Conservation (phyloP, 768 basidiomycete genomes). For the Mycena capillaripes region DNA sequence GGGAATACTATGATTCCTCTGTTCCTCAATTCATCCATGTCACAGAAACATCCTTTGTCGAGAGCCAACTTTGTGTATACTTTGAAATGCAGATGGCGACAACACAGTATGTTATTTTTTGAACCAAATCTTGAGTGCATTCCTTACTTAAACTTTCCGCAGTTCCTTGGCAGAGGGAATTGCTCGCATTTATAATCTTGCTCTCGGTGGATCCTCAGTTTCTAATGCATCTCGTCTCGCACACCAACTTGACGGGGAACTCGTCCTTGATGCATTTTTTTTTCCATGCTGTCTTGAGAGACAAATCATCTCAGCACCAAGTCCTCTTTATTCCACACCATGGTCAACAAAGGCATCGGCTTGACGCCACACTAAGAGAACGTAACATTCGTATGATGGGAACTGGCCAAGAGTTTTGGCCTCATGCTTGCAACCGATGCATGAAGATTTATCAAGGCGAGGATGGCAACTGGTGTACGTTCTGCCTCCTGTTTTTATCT, state of each 20-base stretch:
- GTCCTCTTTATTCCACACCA: not conserved
- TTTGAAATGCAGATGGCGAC: slow-evolving; percentile 13
- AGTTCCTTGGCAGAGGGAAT: not conserved
- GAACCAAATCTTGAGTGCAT: not conserved
- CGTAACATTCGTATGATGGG: slow-evolving; percentile 12
- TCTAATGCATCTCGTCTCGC: not conserved
- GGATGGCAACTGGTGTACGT: slow-evolving; percentile 2
- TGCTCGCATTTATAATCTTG: slow-evolving; percentile 1
- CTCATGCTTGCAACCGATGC: slow-evolving; percentile 18
- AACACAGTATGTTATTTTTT: not conserved
- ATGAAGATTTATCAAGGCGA: slow-evolving; percentile 16
- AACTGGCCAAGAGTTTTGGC: slow-evolving; percentile 17
- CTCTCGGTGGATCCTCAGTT: not conserved
- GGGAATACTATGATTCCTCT: not conserved
- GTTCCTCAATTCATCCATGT: slow-evolving; percentile 1
- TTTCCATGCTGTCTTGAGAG: not conserved
- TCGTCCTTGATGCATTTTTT: slow-evolving; percentile 7
- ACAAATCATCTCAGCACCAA: not conserved
- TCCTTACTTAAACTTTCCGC: not conserved
- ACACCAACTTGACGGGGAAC: not conserved
- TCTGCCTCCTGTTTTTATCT: not conserved
- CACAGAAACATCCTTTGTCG: not conserved
- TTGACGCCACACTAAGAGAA: not conserved
- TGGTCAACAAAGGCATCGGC: not conserved
- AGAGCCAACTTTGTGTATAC: not conserved